phyloP scores from a whole-genome alignment of 495 filamentous ascomycete species.

The Stereocaulon alpinum region DNA sequence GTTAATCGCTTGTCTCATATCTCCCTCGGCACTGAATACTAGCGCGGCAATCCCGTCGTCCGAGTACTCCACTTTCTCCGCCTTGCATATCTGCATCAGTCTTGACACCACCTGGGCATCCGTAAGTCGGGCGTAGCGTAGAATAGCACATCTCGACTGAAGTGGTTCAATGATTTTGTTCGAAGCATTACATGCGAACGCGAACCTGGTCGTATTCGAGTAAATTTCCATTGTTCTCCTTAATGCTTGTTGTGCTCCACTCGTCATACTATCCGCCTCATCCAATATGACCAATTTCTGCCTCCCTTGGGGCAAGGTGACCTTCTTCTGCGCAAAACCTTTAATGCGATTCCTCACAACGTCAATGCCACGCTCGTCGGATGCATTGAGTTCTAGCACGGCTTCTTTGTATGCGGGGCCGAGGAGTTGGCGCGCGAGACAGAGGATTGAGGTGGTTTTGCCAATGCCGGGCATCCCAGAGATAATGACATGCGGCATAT shows the following conservation, averaged over 20 bases:
- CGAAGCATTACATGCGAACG: constrained; percentile 95
- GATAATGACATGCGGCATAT: constrained; percentile 99
- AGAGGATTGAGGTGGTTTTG: constrained; percentile 94
- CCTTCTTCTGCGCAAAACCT: constrained; percentile 98
- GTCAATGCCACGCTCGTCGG: constrained; percentile 95
- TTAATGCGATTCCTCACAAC: constrained; percentile 99
- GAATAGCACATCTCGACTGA: constrained; percentile 91
- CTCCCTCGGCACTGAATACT: constrained; percentile 93
- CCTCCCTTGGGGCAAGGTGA: constrained; percentile 79
- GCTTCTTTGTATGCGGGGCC: constrained; percentile 96
- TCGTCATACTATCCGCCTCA: constrained; percentile 95
- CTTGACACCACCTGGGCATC: constrained; percentile 87
- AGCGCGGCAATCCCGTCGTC: constrained; percentile 93
- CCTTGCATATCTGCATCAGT: constrained; percentile 81
- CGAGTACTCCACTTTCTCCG: constrained; percentile 68
- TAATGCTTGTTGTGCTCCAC: constrained; percentile 90
- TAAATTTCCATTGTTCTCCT: constrained; percentile 99
- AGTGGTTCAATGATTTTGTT: constrained; percentile 99
- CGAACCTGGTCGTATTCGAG: constrained; percentile 89
- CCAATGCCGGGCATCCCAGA: constrained; percentile 98
- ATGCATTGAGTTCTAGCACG: constrained; percentile 90
- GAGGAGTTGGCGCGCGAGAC: constrained; percentile 82
- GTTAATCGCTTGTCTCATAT: constrained; percentile 99
- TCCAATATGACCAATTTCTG: constrained; percentile 98
- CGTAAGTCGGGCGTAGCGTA: constrained; percentile 85